These are phyloP conservation scores for Echinosophora koreensis DNA, from an alignment of 306 rosid genomes.

Conservation along the genomic window DNA sequence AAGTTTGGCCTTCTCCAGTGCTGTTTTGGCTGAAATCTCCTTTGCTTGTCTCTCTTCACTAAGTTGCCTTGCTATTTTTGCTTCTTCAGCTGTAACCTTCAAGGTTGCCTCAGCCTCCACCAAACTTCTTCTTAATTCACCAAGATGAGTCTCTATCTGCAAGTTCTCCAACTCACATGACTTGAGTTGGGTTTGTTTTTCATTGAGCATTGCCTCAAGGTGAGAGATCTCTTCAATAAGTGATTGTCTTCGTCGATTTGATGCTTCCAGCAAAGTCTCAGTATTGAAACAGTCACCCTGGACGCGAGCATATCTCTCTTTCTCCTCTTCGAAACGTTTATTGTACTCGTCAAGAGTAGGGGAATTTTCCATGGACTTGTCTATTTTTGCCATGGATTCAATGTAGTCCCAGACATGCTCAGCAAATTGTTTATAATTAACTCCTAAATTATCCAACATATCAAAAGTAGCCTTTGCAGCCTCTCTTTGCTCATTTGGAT, in stretches of 20 bases:
- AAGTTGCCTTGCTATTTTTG: not conserved
- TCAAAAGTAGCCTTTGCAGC: constrained; percentile 32
- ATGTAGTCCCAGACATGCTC: constrained; percentile 43
- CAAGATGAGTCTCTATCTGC: constrained; percentile 21
- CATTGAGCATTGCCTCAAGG: constrained; percentile 24
- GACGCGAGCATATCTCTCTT: constrained; percentile 13
- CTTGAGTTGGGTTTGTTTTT: not conserved
- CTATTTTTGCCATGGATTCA: not conserved
- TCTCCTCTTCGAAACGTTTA: constrained; percentile 21
- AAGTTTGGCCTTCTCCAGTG: constrained; percentile 16
- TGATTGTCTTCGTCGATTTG: not conserved
- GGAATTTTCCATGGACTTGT: not conserved
- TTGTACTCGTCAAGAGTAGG: constrained; percentile 3
- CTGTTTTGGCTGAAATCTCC: constrained; percentile 26
- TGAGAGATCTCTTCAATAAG: constrained; percentile 36
- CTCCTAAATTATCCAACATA: not conserved
- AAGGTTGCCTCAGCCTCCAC: constrained; percentile 28
- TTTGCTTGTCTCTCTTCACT: constrained; percentile 26
- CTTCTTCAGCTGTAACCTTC: constrained; percentile 1
- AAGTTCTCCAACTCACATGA: not conserved
- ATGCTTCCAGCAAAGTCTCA: not conserved
- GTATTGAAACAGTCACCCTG: not conserved
- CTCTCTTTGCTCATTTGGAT: constrained; percentile 19
- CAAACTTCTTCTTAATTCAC: constrained; percentile 1
- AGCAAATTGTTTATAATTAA: constrained; percentile 9